phyloP scores from a whole-genome alignment of 2,329 filamentous ascomycete genomes.

The Dryadomyces quercivorus region DNA sequence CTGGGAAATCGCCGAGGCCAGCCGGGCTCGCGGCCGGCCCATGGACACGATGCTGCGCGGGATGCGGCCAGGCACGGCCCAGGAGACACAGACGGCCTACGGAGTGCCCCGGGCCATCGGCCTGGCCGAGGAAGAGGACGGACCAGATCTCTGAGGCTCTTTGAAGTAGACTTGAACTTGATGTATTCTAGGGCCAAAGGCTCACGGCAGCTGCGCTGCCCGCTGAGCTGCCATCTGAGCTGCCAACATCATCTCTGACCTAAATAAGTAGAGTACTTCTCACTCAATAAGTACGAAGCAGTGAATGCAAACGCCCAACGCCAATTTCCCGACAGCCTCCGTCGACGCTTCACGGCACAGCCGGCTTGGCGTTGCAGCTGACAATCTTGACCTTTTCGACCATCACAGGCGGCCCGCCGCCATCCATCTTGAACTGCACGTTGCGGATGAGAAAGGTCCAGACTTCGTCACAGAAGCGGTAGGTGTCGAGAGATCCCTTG shows the following conservation, averaged over 20 bases:
- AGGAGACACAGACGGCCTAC: slow-evolving; percentile 3
- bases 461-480: slow-evolving; percentile 98
- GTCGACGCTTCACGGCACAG: not conserved
- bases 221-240: too few relatives aligned
- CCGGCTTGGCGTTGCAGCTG: slow-evolving; percentile 79
- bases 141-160: not conserved
- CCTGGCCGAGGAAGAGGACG: not conserved
- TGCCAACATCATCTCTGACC: too few relatives aligned
- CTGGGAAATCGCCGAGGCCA: slow-evolving; percentile 18
- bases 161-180: too few relatives aligned
- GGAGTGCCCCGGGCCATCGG: slow-evolving; percentile 7
- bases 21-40: slow-evolving; percentile 8
- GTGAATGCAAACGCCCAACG: not conserved
- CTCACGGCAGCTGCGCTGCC: not conserved
- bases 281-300: too few relatives aligned
- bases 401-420: slow-evolving; percentile 54
- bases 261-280: too few relatives aligned
- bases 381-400: slow-evolving; percentile 95
- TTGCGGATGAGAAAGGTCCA: slow-evolving; percentile 99
- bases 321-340: not conserved
- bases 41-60: slow-evolving; percentile 10
- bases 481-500: slow-evolving; percentile 97
- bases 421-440: slow-evolving; percentile 96
- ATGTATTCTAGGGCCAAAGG: not conserved
- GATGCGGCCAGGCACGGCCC: not conserved